Conservation (phyloP, 768 basidiomycete genomes). For the Suillus discolor region DNA sequence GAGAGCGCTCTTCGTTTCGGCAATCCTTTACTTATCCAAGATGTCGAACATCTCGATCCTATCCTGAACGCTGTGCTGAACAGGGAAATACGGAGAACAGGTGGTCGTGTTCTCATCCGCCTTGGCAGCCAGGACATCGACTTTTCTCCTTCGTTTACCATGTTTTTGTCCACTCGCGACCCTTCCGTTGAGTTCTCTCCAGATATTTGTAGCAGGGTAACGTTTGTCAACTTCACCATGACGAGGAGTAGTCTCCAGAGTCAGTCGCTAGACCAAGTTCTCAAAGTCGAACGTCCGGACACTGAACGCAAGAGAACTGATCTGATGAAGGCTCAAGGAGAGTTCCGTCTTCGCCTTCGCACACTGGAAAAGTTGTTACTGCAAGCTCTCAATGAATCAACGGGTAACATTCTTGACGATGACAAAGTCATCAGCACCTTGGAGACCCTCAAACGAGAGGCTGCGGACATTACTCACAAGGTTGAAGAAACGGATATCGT, state of each 20-base stretch:
- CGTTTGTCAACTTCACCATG: slow-evolving; percentile 98
- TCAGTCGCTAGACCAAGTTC: slow-evolving; percentile 95
- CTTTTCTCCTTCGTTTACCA: slow-evolving; percentile 99
- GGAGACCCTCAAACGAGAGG: slow-evolving; percentile 94
- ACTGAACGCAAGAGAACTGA: slow-evolving; percentile 95
- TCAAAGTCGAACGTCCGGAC: slow-evolving; percentile 96
- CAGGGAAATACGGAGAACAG: slow-evolving; percentile 93
- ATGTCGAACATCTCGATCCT: slow-evolving; percentile 96
- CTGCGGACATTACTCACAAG: slow-evolving; percentile 93
- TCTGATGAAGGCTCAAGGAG: slow-evolving; percentile 97
- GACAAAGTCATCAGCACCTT: slow-evolving; percentile 98
- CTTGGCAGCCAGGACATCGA: slow-evolving; percentile 98
- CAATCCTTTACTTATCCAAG: slow-evolving; percentile 95
- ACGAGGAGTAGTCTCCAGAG: slow-evolving; percentile 98
- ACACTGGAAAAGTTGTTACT: slow-evolving; percentile 91
- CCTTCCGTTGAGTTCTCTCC: slow-evolving; percentile 98
- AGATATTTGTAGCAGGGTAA: slow-evolving; percentile 97
- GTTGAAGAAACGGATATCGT: slow-evolving; percentile 95
- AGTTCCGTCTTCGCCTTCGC: slow-evolving; percentile 90
- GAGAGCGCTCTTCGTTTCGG: slow-evolving; percentile 99
- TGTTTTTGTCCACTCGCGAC: slow-evolving; percentile 98
- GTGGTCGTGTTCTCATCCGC: slow-evolving; percentile 95
- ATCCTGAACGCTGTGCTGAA: slow-evolving; percentile 97
- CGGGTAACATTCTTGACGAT: slow-evolving; percentile 96
- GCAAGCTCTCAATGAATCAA: slow-evolving; percentile 94